A percentile compares a stretch with the other conserved stretches of the same genome.
Evolutionary conservation across 106 monocot species (phyloP).

Genomic region (Hemerocallis citrina): DNA sequence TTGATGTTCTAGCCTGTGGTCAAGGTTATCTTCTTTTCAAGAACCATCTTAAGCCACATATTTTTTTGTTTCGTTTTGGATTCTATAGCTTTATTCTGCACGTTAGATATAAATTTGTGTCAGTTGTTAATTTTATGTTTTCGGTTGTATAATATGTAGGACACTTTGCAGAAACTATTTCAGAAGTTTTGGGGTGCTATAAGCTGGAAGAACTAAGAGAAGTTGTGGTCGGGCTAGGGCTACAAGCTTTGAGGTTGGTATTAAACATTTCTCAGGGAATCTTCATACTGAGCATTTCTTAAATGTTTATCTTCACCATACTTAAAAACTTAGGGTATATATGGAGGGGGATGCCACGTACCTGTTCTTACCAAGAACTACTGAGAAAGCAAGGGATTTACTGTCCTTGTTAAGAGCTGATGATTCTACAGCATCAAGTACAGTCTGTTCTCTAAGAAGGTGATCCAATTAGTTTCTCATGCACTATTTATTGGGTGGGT

Average conservation of each 20-base stretch:
- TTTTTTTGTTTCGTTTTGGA: not conserved
- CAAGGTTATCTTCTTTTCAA: slow-evolving; percentile 30
- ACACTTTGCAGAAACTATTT: slow-evolving; percentile 28
- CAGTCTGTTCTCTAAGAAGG: slow-evolving; percentile 36
- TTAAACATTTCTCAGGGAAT: not conserved
- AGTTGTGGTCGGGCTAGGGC: slow-evolving; percentile 52
- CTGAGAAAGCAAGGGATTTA: slow-evolving; percentile 27
- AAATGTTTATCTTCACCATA: not conserved
- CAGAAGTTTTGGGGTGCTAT: slow-evolving; percentile 39
- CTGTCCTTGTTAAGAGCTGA: slow-evolving; percentile 32
- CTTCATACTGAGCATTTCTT: not conserved
- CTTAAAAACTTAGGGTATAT: slow-evolving; percentile 25
- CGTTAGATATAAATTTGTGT: not conserved
- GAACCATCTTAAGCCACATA: not conserved
- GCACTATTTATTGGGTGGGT: not conserved
- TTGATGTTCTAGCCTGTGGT: slow-evolving; percentile 27
- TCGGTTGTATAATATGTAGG: slow-evolving; percentile 2
- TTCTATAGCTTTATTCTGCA: not conserved
- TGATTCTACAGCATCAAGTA: slow-evolving; percentile 16
- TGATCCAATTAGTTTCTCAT: slow-evolving; percentile 7
- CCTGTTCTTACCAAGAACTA: slow-evolving; percentile 39
- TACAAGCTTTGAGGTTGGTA: slow-evolving; percentile 60
- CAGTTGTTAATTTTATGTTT: not conserved
- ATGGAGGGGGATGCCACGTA: slow-evolving; percentile 40
- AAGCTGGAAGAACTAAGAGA: slow-evolving; percentile 40